Evolutionary conservation across 106 monocot genomes (phyloP), one percentile per base, ranked within the genome.

Genomic region (Gastrodia elata): DNA sequence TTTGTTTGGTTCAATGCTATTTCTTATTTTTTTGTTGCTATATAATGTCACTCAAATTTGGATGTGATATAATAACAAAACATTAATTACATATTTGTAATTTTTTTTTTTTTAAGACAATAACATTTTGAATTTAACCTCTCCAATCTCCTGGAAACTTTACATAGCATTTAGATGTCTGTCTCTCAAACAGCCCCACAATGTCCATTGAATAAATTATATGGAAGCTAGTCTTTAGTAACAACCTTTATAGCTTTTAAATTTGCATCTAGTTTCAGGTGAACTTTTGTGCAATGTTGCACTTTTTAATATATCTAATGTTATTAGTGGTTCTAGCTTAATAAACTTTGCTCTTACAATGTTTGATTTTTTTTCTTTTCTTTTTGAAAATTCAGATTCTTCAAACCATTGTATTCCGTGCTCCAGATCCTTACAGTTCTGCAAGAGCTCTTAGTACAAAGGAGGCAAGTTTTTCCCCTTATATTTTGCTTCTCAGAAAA

Each of bases 381-480:
- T n/a, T 16, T 16, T 38, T 48, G 70, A 20, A 34, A 35, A 65
- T 79, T 81, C 91, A 98, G 98, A 91, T 98, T 73, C 76, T 98
- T 41, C 98, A 98, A 61, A 73, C 70, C 68, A 91, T 93, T 59
- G 79, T 93, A 72, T 58, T 59, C 55, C 83, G 74, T 71, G 80
- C 81, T 82, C 77, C 52, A 37, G 87, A 79, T 56, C 25, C 73
- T 71, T 65, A 55, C 76, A 77, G 84, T 24, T 70, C 84, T 34
- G 40, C 65, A 14, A 86, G 86, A 78, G 84, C 79, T 15, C 86
- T 94, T 68, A 91, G 91, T 59, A 91, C 98, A 71, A 98, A 85
- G 75, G 98, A 98, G 93, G 98, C 93, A 61, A 80, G 71, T 68
- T 33, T 10, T n/a, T 41, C 69, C 16, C 20, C 24, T 59, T 28